Evolutionary conservation across 1,284 basidiomycete species (phyloP).

Genomic region (Ceratorhiza oryzae-sativae): DNA sequence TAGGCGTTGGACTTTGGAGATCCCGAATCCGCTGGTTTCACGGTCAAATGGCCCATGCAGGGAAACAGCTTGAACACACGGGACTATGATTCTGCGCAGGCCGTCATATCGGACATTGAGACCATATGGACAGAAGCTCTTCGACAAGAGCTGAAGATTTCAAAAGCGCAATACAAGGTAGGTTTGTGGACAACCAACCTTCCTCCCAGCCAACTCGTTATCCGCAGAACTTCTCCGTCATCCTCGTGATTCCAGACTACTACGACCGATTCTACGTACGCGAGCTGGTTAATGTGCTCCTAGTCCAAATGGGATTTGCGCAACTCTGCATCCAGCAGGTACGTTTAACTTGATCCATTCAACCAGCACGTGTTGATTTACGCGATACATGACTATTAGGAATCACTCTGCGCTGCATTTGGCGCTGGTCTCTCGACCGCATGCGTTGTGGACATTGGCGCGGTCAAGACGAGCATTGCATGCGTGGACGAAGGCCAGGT

Average conservation of each 20-base stretch:
- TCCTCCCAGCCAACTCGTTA: background rate
- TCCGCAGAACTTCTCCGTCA: slow-evolving; percentile 79
- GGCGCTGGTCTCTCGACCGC: slow-evolving; percentile 94
- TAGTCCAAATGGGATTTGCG: slow-evolving; percentile 88
- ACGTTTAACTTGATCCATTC: slow-evolving; percentile 41
- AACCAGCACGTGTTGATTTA: background rate
- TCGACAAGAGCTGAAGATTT: slow-evolving; percentile 67
- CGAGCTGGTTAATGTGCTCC: slow-evolving; percentile 76
- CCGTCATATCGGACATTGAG: slow-evolving; percentile 80
- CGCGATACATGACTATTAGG: slow-evolving; percentile 58
- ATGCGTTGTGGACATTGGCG: slow-evolving; percentile 95
- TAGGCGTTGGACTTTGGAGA: slow-evolving; percentile 78
- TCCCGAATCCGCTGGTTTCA: slow-evolving; percentile 70
- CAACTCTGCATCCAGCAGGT: slow-evolving; percentile 91
- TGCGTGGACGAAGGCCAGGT: slow-evolving; percentile 97
- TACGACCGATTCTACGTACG: slow-evolving; percentile 86
- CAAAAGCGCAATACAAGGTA: slow-evolving; percentile 68
- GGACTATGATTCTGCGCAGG: slow-evolving; percentile 69
- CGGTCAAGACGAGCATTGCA: slow-evolving; percentile 82
- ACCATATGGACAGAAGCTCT: slow-evolving; percentile 70
- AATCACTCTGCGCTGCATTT: slow-evolving; percentile 92
- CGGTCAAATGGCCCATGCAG: slow-evolving; percentile 78
- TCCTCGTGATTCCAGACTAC: slow-evolving; percentile 92
- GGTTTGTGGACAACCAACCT: slow-evolving; percentile 18
- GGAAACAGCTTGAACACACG: slow-evolving; percentile 79